A percentile compares a stretch with the other conserved stretches of the same genome.
These are phyloP conservation scores for Viola odorata DNA, from an alignment of 345 rosid genomes.

Conservation along the genomic window DNA sequence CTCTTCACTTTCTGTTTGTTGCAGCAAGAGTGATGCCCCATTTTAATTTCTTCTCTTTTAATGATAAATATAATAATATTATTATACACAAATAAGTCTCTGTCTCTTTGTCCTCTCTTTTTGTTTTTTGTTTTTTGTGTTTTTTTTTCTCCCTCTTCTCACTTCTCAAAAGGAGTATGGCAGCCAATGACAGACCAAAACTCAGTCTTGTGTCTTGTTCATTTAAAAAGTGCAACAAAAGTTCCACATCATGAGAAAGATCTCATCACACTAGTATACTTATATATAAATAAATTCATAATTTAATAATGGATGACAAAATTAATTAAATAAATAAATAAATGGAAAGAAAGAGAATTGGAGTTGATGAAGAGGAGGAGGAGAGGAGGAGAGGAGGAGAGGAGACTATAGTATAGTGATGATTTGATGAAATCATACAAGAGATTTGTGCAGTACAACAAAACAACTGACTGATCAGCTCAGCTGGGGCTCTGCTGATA, in stretches of 20 bases:
- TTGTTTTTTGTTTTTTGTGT: constrained; percentile 1
- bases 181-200: constrained; percentile 24
- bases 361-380: no score
- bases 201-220: constrained; percentile 22
- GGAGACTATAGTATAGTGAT: neutral
- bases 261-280: no score
- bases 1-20: constrained; percentile 98
- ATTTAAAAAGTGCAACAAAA: constrained; percentile 2
- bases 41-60: constrained; percentile 20
- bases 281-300: no score
- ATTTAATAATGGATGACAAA: neutral
- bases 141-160: constrained; percentile 6
- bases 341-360: neutral
- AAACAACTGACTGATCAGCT: neutral
- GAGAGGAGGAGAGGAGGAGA: no score
- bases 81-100: no score
- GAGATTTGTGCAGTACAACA: no score
- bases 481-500: no score
- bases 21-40: constrained; percentile 99
- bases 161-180: neutral
- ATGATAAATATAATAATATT: neutral
- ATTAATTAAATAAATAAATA: neutral
- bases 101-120: no score
- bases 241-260: no score
- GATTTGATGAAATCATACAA: no score